These are phyloP conservation scores for Cladosporium sp. DNA, from an alignment of 2,329 filamentous ascomycete genomes.

Conservation along the genomic window DNA sequence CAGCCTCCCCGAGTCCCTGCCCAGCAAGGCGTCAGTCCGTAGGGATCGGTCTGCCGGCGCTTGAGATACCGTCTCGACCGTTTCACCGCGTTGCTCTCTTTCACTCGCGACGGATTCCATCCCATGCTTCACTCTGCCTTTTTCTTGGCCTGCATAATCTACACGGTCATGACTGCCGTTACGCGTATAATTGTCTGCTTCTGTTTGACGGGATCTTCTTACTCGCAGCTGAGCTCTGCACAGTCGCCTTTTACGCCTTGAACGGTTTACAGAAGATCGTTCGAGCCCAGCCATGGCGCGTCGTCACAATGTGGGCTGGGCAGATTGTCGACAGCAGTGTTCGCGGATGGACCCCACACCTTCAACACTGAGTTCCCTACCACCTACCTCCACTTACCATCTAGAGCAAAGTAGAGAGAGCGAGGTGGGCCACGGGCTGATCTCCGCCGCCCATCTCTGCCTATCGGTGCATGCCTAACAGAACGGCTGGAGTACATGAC, in stretches of 20 bases:
- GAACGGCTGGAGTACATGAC: slow-evolving; percentile 10
- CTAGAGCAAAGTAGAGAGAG: neutral
- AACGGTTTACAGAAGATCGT: too few relatives aligned
- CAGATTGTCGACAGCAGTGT: too few relatives aligned
- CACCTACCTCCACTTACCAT: too few relatives aligned
- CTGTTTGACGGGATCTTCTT: neutral
- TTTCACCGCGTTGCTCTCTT: slow-evolving; percentile 3
- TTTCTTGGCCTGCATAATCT: slow-evolving; percentile 12
- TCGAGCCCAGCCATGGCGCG: too few relatives aligned
- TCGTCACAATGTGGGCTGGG: too few relatives aligned
- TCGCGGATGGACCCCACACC: too few relatives aligned
- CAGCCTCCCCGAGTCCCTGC: neutral
- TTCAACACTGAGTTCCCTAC: neutral
- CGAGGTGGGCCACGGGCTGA: neutral
- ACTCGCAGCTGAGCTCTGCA: too few relatives aligned
- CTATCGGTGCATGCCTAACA: neutral
- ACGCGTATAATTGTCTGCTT: neutral
- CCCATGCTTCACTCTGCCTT: neutral
- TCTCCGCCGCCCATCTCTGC: neutral
- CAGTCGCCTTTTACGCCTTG: too few relatives aligned
- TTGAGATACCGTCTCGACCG: slow-evolving; percentile 6
- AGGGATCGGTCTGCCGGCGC: neutral
- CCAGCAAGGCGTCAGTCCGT: neutral
- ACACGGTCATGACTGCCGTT: slow-evolving; percentile 1
- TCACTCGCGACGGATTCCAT: neutral